Evolutionary conservation across 768 basidiomycete genomes (phyloP).

Genomic region (Lactifluus rugatus): DNA sequence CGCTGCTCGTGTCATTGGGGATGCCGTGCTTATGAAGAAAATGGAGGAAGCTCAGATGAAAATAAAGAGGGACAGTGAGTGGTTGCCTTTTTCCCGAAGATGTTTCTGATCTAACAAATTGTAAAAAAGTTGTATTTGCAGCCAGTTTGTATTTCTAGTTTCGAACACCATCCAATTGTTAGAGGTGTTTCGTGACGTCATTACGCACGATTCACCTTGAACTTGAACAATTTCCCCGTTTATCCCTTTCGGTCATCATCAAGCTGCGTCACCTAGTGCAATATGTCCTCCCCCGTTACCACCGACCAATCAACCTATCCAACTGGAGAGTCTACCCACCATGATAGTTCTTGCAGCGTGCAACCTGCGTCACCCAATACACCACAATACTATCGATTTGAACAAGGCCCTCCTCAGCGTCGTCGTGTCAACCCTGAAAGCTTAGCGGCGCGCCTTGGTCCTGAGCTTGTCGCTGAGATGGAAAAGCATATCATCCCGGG

Average conservation of each 20-base stretch:
- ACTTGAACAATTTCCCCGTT: background rate
- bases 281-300: slow-evolving; percentile 2
- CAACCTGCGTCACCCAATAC: background rate
- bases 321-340: background rate
- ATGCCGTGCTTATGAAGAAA: slow-evolving; percentile 91
- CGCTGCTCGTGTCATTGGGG: slow-evolving; percentile 94
- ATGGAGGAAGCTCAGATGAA: slow-evolving; percentile 93
- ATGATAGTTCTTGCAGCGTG: background rate
- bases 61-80: slow-evolving; percentile 94
- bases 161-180: background rate
- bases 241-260: background rate
- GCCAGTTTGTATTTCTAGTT: slow-evolving; percentile 76
- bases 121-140: slow-evolving; percentile 63
- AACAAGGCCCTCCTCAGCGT: slow-evolving; percentile 25
- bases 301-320: slow-evolving; percentile 5
- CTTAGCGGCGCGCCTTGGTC: slow-evolving; percentile 54
- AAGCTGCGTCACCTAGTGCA: slow-evolving; percentile 6
- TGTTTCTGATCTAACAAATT: background rate
- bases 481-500: slow-evolving; percentile 62
- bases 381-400: background rate
- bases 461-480: slow-evolving; percentile 60
- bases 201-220: background rate
- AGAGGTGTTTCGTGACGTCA: slow-evolving; percentile 3
- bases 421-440: slow-evolving; percentile 58
- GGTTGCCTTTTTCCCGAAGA: background rate